A percentile compares a stretch with the other conserved stretches of the same genome.
phyloP scores from a whole-genome alignment of 306 rosid genomes.

The Pyrus pyrifolia region DNA sequence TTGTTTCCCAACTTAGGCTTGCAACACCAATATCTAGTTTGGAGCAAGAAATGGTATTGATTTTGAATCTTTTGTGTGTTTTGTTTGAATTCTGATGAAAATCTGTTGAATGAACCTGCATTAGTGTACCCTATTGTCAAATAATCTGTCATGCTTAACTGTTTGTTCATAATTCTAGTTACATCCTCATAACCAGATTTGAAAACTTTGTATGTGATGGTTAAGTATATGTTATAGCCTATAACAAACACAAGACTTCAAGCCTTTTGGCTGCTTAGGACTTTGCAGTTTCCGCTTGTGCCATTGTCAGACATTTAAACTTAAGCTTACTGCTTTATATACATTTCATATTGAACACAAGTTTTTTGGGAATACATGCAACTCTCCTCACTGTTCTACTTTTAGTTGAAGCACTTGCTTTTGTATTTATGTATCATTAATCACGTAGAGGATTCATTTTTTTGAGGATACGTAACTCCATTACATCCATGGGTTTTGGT shows the following conservation, averaged over 20 bases:
- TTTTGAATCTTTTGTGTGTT: constrained; percentile 6
- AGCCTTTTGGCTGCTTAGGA: not conserved
- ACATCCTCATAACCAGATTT: not conserved
- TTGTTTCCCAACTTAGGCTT: constrained; percentile 64
- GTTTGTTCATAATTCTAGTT: not conserved
- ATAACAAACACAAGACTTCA: not conserved
- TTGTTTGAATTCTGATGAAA: constrained; percentile 7
- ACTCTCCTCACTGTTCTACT: not conserved
- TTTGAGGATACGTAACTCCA: not conserved
- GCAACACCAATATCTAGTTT: constrained; percentile 68
- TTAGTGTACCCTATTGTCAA: not conserved
- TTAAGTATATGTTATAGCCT: not conserved
- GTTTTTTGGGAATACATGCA: not conserved
- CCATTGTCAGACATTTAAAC: not conserved
- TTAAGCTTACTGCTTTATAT: not conserved
- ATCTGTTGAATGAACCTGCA: not conserved
- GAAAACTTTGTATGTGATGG: not conserved
- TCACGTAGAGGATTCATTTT: not conserved
- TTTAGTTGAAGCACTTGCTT: not conserved
- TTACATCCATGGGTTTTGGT: not conserved
- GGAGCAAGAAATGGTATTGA: constrained; percentile 82
- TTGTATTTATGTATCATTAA: not conserved
- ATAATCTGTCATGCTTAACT: not conserved
- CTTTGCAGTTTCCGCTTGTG: not conserved
- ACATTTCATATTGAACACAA: not conserved